A percentile compares a stretch with the other conserved stretches of the same genome.
Evolutionary conservation across 441 rosid species (phyloP).

Genomic region (Euphorbia schlechtendalii): DNA sequence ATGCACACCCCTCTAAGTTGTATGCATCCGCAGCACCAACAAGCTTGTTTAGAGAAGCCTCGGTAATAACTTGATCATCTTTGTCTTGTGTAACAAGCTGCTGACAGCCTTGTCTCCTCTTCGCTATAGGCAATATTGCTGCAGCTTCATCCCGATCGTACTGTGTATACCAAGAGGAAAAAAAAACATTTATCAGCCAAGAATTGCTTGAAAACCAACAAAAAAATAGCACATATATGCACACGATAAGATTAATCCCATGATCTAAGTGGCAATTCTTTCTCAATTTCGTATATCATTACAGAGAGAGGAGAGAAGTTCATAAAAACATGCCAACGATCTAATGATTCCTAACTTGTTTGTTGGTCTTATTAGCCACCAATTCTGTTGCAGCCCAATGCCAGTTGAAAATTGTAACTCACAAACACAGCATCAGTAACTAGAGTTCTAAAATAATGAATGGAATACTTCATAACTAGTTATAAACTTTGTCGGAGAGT

Average conservation of each 20-base stretch:
- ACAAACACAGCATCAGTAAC: no score
- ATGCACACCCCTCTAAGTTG: constrained; percentile 42
- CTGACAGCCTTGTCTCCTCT: constrained; percentile 37
- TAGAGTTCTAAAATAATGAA: not conserved
- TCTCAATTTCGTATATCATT: not conserved
- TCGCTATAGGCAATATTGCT: constrained; percentile 31
- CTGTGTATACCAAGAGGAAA: constrained; percentile 21
- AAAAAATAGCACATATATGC: not conserved
- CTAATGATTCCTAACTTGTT: no score
- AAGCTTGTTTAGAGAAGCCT: constrained; percentile 47
- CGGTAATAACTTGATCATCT: constrained; percentile 49
- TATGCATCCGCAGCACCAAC: constrained; percentile 54
- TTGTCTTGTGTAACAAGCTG: constrained; percentile 29
- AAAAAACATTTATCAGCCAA: not conserved
- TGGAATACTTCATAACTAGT: not conserved
- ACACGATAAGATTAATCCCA: no score
- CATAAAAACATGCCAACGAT: not conserved
- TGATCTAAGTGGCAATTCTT: not conserved
- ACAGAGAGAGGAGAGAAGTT: no score
- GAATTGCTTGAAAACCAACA: no score
- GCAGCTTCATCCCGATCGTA: constrained; percentile 30
- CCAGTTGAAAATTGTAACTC: not conserved
- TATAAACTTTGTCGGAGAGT: not conserved
- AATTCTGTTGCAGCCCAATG: not conserved
- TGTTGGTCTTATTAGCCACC: not conserved